A percentile compares a stretch with the other conserved stretches of the same genome.
Conservation (phyloP, 148 eudicot genomes). For the Mesembryanthemum crystallinum region DNA sequence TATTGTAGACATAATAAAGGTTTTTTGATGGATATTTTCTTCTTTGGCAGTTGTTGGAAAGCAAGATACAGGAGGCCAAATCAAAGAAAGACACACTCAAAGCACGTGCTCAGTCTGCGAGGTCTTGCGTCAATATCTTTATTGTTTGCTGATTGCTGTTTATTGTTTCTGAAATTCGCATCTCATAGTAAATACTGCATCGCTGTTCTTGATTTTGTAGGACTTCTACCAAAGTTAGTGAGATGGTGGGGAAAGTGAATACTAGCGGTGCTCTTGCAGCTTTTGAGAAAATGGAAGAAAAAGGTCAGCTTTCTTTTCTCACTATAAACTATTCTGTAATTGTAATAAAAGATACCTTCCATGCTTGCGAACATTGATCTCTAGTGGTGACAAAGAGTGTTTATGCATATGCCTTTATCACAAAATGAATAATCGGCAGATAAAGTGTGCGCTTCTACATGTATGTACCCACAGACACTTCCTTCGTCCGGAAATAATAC, state of each 20-base stretch:
- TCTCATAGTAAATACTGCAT: constrained; percentile 14
- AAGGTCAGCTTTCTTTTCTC: constrained; percentile 44
- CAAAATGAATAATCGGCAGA: not conserved
- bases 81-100: constrained; percentile 95
- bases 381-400: not conserved
- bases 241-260: constrained; percentile 92
- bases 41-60: constrained; percentile 74
- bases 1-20: not conserved
- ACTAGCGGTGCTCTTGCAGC: constrained; percentile 96
- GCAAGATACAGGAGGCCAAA: constrained; percentile 94
- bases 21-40: constrained; percentile 11
- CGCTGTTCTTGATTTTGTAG: constrained; percentile 31
- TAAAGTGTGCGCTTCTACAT: too few species aligned
- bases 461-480: too few species aligned
- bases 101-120: constrained; percentile 98
- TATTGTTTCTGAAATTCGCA: not conserved
- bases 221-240: constrained; percentile 90
- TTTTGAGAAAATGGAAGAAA: constrained; percentile 98
- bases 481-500: too few species aligned
- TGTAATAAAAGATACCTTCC: not conserved
- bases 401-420: not conserved
- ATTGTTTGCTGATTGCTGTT: not conserved
- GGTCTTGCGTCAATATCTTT: constrained; percentile 35
- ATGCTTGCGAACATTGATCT: not conserved
- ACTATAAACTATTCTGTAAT: not conserved